Percentiles rank a stretch among this genome's conserved stretches.
These are phyloP conservation scores for Rosa hybrid DNA, from an alignment of 331 rosid genomes.

Conservation along the genomic window DNA sequence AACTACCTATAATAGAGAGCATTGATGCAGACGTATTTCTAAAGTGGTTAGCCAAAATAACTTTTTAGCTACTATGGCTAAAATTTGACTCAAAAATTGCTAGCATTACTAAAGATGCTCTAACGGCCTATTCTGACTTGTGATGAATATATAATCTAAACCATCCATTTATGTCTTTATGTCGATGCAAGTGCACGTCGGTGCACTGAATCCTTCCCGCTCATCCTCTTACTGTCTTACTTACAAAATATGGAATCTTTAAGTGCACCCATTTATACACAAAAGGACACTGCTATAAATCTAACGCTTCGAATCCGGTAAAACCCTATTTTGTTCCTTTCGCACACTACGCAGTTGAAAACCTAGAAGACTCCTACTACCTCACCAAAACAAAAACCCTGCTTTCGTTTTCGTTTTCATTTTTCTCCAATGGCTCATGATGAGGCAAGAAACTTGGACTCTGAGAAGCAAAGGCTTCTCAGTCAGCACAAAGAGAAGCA, in stretches of 20 bases:
- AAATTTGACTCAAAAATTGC: too few relatives aligned
- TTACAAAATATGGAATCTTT: background rate
- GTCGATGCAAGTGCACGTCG: too few relatives aligned
- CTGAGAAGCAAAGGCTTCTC: slow-evolving; percentile 60
- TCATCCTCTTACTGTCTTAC: background rate
- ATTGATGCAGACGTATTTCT: too few relatives aligned
- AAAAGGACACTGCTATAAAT: slow-evolving; percentile 9
- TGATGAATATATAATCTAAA: too few relatives aligned
- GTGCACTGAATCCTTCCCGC: background rate
- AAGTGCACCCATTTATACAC: background rate
- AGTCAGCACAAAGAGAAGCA: slow-evolving; percentile 70
- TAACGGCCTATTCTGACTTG: too few relatives aligned
- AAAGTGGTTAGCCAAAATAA: too few relatives aligned
- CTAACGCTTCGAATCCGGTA: background rate
- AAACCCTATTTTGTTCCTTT: background rate
- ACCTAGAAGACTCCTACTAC: background rate
- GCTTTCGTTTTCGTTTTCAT: background rate
- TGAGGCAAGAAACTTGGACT: slow-evolving; percentile 24
- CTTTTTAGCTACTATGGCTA: too few relatives aligned
- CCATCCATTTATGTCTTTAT: too few relatives aligned
- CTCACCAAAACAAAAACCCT: background rate
- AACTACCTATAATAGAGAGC: too few relatives aligned
- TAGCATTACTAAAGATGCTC: too few relatives aligned
- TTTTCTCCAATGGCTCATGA: slow-evolving; percentile 35
- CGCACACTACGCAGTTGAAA: background rate